Percentiles rank a stretch among this genome's conserved stretches.
These are phyloP conservation scores for Podila verticillata DNA, from an alignment of 192 early-diverging fungal genomes.

Conservation along the genomic window DNA sequence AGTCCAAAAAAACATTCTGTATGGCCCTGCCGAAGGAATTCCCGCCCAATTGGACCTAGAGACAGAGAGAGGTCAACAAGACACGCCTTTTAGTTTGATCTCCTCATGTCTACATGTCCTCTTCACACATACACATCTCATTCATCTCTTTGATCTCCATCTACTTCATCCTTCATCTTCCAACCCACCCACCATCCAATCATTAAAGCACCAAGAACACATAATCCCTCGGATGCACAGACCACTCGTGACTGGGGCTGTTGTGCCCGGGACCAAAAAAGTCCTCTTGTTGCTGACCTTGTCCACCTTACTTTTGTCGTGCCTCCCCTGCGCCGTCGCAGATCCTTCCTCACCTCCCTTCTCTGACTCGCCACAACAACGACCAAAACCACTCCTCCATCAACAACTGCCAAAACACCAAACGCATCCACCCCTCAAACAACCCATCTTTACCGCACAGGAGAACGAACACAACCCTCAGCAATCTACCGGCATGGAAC, in stretches of 20 bases:
- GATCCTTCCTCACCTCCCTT: too few relatives aligned
- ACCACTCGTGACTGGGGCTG: neutral
- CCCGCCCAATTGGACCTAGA: too few relatives aligned
- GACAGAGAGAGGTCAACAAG: neutral
- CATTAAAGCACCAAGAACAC: neutral
- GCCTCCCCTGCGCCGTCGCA: neutral
- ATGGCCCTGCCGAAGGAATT: too few relatives aligned
- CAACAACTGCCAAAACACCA: neutral
- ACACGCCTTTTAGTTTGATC: neutral
- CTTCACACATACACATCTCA: neutral
- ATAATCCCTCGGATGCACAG: neutral
- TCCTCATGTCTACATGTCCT: neutral
- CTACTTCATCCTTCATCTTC: too few relatives aligned
- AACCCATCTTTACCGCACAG: neutral
- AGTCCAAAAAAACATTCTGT: too few relatives aligned
- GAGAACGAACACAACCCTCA: constrained; percentile 23
- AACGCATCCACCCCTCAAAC: neutral
- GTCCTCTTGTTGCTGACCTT: neutral
- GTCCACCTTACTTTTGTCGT: neutral
- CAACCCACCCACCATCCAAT: neutral
- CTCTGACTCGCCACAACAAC: too few relatives aligned
- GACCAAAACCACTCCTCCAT: too few relatives aligned
- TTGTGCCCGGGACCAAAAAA: neutral
- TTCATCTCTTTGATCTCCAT: too few relatives aligned
- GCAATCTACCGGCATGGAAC: neutral